Conservation (phyloP, 148 eudicot genomes). For the Persicaria maculosa region DNA sequence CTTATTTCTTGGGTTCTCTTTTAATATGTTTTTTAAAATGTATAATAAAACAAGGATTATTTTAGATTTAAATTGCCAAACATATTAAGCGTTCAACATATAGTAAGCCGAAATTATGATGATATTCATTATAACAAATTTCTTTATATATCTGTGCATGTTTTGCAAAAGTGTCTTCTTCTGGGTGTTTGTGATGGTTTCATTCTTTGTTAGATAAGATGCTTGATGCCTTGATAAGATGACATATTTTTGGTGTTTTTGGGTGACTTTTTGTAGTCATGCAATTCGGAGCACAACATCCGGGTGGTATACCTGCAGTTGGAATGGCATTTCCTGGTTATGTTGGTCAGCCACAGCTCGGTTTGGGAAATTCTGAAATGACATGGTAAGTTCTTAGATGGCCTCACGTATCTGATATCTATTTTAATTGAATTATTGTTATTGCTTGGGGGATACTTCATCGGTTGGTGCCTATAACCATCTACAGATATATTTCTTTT, state of each 20-base stretch:
- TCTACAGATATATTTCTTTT: neutral
- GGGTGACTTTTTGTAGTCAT: constrained; percentile 41
- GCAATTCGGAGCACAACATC: constrained; percentile 88
- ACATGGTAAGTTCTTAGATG: constrained; percentile 53
- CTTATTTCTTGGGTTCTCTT: neutral
- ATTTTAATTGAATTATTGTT: neutral
- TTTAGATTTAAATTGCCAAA: neutral
- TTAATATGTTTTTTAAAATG: neutral
- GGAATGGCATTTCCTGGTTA: constrained; percentile 99
- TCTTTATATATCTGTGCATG: neutral
- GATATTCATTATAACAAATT: neutral
- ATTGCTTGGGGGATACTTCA: neutral
- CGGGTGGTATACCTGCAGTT: constrained; percentile 89
- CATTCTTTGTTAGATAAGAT: neutral
- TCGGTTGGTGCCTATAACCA: neutral
- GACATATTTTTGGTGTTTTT: neutral
- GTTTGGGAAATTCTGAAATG: constrained; percentile 85
- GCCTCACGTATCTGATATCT: neutral
- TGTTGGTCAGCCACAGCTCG: constrained; percentile 70
- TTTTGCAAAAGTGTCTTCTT: neutral
- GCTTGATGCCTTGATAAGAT: neutral
- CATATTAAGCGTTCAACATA: neutral
- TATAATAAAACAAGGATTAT: neutral
- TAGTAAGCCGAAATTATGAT: neutral
- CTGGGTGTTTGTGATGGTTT: neutral